Percentiles rank a stretch among this genome's conserved stretches.
Evolutionary conservation across 768 basidiomycete genomes (phyloP).

Genomic region (Rhizopogon vulgaris): DNA sequence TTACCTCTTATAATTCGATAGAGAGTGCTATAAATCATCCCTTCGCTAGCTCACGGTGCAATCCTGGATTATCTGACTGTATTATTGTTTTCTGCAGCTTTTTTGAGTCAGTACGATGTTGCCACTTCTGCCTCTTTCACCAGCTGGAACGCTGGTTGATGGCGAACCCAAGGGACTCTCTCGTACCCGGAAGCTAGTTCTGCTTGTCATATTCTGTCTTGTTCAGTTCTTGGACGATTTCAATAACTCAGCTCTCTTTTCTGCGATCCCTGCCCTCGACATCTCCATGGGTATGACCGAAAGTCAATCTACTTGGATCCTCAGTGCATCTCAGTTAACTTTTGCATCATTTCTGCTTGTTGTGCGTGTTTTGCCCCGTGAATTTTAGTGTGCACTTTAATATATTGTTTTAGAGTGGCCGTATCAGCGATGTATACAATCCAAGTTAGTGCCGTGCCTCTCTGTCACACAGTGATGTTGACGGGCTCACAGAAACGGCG

Average conservation of each 20-base stretch:
- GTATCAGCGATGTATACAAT: conserved; percentile 33
- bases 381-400: neutral
- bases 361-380: conserved; percentile 15
- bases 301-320: conserved; percentile 31
- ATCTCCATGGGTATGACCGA: conserved; percentile 13
- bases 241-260: conserved; percentile 35
- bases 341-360: conserved; percentile 39
- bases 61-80: neutral
- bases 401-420: conserved; percentile 26
- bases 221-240: conserved; percentile 40
- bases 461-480: neutral
- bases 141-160: conserved; percentile 1
- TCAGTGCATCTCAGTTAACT: conserved; percentile 35
- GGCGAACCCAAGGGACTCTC: conserved; percentile 11
- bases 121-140: neutral
- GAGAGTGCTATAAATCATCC: neutral
- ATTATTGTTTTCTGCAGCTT: neutral
- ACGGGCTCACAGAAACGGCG: conserved; percentile 25
- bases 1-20: neutral
- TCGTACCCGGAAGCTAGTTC: conserved; percentile 17
- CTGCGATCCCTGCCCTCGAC: conserved; percentile 32
- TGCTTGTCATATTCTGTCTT: conserved; percentile 34
- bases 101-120: conserved; percentile 7
- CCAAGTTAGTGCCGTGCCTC: conserved; percentile 26
- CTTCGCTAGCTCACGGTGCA: neutral